Base-by-base conservation (phyloP, 208 protist genomes). In the Trypanosomatidae sp. region DNA sequence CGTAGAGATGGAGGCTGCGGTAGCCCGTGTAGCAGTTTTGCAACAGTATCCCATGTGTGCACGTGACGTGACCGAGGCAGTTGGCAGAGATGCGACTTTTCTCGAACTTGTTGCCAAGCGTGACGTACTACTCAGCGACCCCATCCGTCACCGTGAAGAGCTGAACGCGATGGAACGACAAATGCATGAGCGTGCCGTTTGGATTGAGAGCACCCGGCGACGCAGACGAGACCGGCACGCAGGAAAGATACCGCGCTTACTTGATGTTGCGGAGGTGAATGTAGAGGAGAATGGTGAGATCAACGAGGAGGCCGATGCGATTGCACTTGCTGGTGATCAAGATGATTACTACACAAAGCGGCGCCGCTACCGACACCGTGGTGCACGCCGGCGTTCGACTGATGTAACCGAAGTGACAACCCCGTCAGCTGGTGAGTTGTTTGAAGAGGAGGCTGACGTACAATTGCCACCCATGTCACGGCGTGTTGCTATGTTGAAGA, bases 1-100 rank as follows among this genome's bases (percentile, higher is more conserved):
- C n/a, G n/a, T n/a, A n/a, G 70, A 69, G 41, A 15, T 7, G 6
- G 49, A 66, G 42, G 37, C 65, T 11, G 48, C 54, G 21, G 10
- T 26, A n/a, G 46, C 60, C n/a, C 61, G 65, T 26, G 22, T 24
- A 11, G 38, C 23, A 4, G 42, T 67, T 38, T 41, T 53, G 20
- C 39, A 37, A 16, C 28, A 27, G 42, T 79, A 73, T 49, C 65
- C 65, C 15, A 73, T 71, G 61, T 73, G 64, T 47, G 47, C 65
- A 13, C 46, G 65, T 10, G 70, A 72, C 32, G 44, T 73, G 16
- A 68, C 64, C 15, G 57, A 68, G 53, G 67, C 54, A 8, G 61
- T 76, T 6, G 56, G 35, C 22, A 48, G 48, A 43, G 62, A 75
- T 47, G 60, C 61, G 16, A 49, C 32, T 35, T 25, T 72, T 81